A percentile compares a stretch with the other conserved stretches of the same genome.
Conservation (phyloP, 139 green algal species). For the Picochlorum sp. region DNA sequence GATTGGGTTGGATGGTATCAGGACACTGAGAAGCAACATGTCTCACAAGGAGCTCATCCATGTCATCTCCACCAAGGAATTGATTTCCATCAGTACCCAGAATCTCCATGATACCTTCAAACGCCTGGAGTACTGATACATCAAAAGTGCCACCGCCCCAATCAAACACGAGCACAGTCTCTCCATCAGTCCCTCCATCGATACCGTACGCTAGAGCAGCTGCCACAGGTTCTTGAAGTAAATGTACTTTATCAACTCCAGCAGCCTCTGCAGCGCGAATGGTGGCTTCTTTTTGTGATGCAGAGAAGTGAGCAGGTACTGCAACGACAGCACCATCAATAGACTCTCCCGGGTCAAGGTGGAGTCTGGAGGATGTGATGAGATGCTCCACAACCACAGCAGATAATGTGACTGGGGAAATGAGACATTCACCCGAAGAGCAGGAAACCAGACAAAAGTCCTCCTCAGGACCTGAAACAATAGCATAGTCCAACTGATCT, state of each 20-base stretch:
- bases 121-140: conserved; percentile 63
- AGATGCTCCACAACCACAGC: conserved; percentile 43
- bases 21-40: conserved; percentile 33
- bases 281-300: conserved; percentile 48
- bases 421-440: too few relatives aligned
- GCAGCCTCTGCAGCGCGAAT: conserved; percentile 41
- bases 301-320: conserved; percentile 61
- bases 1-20: background rate
- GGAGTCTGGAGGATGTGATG: conserved; percentile 21
- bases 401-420: conserved; percentile 20
- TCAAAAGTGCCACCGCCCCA: conserved; percentile 77
- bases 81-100: conserved; percentile 58
- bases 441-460: too few relatives aligned
- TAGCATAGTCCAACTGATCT: conserved; percentile 21
- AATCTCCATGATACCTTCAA: conserved; percentile 66
- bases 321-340: conserved; percentile 45
- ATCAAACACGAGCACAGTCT: conserved; percentile 74
- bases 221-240: conserved; percentile 62
- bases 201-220: conserved; percentile 72
- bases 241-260: conserved; percentile 41
- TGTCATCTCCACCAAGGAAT: conserved; percentile 69
- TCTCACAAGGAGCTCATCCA: conserved; percentile 29
- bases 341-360: conserved; percentile 13
- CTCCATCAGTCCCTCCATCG: conserved; percentile 27
- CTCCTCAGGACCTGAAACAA: conserved; percentile 19